Evolutionary conservation across 73 alveolate genomes (phyloP), one percentile per base, ranked within the genome.

Genomic region (Effrenium voratum): DNA sequence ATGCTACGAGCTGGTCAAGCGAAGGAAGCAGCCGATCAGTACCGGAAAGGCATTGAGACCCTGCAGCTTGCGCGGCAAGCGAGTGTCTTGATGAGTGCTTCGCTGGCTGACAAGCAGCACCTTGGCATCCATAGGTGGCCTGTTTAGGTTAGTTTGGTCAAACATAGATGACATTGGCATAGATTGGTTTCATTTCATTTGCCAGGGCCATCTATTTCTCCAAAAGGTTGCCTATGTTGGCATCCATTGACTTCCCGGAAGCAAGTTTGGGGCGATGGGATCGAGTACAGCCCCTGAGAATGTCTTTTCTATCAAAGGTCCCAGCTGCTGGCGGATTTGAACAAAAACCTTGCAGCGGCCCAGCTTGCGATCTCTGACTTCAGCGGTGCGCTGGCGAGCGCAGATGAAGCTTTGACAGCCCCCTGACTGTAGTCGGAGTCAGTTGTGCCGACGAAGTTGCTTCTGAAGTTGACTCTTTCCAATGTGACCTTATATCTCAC

Each of bases 31-130:
- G 52, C 26, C 26, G 92, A 30, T 5, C 47, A 75, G 72, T 92
- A 92, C 45, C 59, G 32, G n/a, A 66, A 75, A 34, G 98, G 92
- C 12, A 83, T 92, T 12, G 87, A 79, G 34, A 76, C 92, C 47
- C 46, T 92, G 50, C 92, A 75, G 40, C 66, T 92, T 44, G 90
- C 92, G 5, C 41, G 81, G 90, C 60, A 47, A 30, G 98, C 98
- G 22, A 73, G 92, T 12, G 98, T 92, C 22, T 40, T 92, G 92
- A 92, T 92, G 98, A 75, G 50, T 5, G 15, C 90, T 46, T 72
- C 98, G 16, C 44, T 92, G 46, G 90, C 98, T 38, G 82, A 82
- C 43, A 92, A 92, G 81, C 98, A 75, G 98, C 38, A 30, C 49
- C 92, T 34, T 24, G 40, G 92, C 46, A 16, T n/a, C 13, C 3